These are phyloP conservation scores for Cordyceps sp. DNA, from an alignment of 2,329 filamentous ascomycete genomes.

Conservation along the genomic window DNA sequence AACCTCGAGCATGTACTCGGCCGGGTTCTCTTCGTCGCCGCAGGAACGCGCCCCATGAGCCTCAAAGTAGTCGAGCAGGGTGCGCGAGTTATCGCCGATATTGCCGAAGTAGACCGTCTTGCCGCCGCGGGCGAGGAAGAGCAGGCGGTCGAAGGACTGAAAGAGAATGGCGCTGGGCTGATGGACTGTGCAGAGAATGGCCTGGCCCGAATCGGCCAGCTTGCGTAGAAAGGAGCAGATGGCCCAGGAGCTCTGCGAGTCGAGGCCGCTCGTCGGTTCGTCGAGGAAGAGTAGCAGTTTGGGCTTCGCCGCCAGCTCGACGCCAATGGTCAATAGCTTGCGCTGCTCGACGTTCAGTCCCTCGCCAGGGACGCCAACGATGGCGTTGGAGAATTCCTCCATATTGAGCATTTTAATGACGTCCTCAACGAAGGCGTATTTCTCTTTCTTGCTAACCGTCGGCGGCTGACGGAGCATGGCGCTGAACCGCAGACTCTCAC, in stretches of 20 bases:
- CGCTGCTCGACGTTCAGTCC: slow-evolving; percentile 45
- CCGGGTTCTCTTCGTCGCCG: slow-evolving; percentile 48
- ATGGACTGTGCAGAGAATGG: slow-evolving; percentile 37
- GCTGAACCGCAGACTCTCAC: slow-evolving; percentile 36
- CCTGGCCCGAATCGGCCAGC: slow-evolving; percentile 36
- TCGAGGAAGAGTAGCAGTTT: slow-evolving; percentile 45
- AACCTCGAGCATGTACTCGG: slow-evolving; percentile 56
- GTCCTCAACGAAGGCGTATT: slow-evolving; percentile 44
- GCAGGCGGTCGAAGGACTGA: slow-evolving; percentile 39
- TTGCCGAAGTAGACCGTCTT: slow-evolving; percentile 55
- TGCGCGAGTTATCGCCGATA: slow-evolving; percentile 41
- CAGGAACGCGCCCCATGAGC: slow-evolving; percentile 44
- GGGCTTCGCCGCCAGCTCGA: slow-evolving; percentile 38
- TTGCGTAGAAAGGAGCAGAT: slow-evolving; percentile 46
- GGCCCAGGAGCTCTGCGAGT: slow-evolving; percentile 46
- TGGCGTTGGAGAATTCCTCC: slow-evolving; percentile 47
- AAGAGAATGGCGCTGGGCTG: slow-evolving; percentile 37
- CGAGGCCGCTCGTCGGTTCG: slow-evolving; percentile 44
- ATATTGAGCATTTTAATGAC: slow-evolving; percentile 52
- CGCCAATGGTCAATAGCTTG: slow-evolving; percentile 46
- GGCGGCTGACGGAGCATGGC: slow-evolving; percentile 41
- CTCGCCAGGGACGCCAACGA: slow-evolving; percentile 45
- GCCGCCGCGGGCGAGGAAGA: slow-evolving; percentile 48
- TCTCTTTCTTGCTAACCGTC: slow-evolving; percentile 35
- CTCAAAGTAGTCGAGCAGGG: slow-evolving; percentile 47